Percentiles rank a stretch among this genome's conserved stretches.
Evolutionary conservation across 257 asterid genomes (phyloP).

Genomic region (Datura wrightii): DNA sequence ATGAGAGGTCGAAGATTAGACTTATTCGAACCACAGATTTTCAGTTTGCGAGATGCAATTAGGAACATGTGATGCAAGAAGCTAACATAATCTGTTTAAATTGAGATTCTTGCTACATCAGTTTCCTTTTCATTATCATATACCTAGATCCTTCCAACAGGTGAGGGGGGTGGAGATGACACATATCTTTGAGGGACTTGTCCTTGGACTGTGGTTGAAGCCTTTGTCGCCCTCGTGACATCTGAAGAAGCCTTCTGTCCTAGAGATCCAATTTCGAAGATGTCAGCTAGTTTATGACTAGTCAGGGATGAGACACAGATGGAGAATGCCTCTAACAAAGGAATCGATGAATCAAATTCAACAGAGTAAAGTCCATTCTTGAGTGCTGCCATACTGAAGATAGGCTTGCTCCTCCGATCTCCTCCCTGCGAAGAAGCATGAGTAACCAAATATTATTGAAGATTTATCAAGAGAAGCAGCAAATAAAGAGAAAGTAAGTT

Average conservation of each 20-base stretch:
- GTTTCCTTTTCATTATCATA: background rate
- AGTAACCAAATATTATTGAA: background rate
- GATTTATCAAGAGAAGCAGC: background rate
- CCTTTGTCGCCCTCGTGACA: constrained; percentile 34
- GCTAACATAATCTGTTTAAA: background rate
- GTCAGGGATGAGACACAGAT: constrained; percentile 72
- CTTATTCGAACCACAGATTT: constrained; percentile 13
- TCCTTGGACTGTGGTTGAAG: constrained; percentile 40
- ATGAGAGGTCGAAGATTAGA: constrained; percentile 1
- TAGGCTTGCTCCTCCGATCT: constrained; percentile 53
- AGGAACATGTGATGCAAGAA: background rate
- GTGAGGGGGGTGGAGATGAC: constrained; percentile 82
- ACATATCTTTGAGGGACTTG: constrained; percentile 61
- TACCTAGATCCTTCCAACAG: constrained; percentile 78
- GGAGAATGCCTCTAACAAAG: constrained; percentile 82
- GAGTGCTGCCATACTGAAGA: constrained; percentile 69
- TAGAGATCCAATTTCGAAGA: constrained; percentile 41
- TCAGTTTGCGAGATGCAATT: constrained; percentile 5
- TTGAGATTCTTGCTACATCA: constrained; percentile 19
- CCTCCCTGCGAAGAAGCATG: constrained; percentile 53
- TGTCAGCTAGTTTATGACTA: constrained; percentile 53
- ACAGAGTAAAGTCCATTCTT: constrained; percentile 68
- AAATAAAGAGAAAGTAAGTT: background rate
- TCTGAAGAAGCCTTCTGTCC: constrained; percentile 41
- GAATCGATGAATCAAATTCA: constrained; percentile 61